Base-by-base conservation (phyloP, 1,284 basidiomycete genomes). In the Filobasidium uniguttulatum region DNA sequence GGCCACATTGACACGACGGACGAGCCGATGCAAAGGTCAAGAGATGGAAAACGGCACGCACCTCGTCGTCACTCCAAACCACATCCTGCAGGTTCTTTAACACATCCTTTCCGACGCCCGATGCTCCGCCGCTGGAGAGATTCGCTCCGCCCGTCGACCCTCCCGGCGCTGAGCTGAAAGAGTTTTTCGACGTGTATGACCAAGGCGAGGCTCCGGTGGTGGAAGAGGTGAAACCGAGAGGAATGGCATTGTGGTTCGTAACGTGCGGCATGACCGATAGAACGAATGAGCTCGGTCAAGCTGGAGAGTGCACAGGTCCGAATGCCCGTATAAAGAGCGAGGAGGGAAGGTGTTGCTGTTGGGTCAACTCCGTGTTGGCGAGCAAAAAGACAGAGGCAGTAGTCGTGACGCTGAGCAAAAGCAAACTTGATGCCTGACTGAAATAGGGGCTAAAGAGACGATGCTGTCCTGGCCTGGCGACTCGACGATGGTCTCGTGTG, bases 31-130 rank as follows among this genome's bases (percentile, higher is more conserved):
- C 20, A 31, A 34, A 3, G 31, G 5, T 19, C 25, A 36, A 46
- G 8, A 25, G 6, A 3, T 9, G 17, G 7, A 46, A 7, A 33
- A 34, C 37, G 29, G 37, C 12, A 66, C 68, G 37, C 58, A 71
- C 69, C 63, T 96, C 90, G 68, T 96, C 90, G 69, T 96, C 89
- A 66, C 85, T 90, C 90, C 90, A 96, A 66, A 90, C 91, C 74
- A 90, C 90, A 81, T 96, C 90, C 70, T 93, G 90, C 36, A 96
- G 81, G 31, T 86, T 63, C 55, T 70, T 72, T 50, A 72, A 61
- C 37, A 67, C 60, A 49, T 60, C 50, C 38, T 52, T 52, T 15
- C 50, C 44, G n/a, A 46, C 41, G 19, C 25, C 41, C 19, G 44
- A 35, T 9, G 44, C 44, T 20, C 47, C n/a, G n/a, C n/a, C n/a